These are phyloP conservation scores for Suillus tomentosus DNA, from an alignment of 768 basidiomycete species.

Conservation along the genomic window DNA sequence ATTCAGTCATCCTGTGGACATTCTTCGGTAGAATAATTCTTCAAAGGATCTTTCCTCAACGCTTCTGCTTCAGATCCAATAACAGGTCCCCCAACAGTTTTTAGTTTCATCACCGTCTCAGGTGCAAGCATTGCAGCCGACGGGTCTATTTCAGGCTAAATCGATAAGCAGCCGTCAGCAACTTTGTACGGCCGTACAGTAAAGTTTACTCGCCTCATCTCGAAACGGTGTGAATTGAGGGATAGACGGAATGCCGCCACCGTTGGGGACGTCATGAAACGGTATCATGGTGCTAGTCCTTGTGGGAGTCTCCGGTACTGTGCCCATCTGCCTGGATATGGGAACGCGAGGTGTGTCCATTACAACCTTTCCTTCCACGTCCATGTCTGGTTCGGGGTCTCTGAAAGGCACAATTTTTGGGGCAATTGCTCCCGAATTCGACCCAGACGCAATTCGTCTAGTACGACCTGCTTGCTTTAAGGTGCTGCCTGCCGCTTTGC, in stretches of 20 bases:
- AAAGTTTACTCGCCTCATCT: conserved; percentile 56
- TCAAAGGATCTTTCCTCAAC: conserved; percentile 75
- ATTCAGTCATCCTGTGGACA: conserved; percentile 26
- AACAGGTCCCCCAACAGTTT: conserved; percentile 44
- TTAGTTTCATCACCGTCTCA: conserved; percentile 72
- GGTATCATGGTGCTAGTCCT: conserved; percentile 37
- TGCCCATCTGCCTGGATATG: conserved; percentile 28
- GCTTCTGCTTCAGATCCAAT: conserved; percentile 73
- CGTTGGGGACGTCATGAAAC: conserved; percentile 39
- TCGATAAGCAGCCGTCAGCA: conserved; percentile 12
- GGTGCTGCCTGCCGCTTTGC: conserved; percentile 68
- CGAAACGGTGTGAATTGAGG: conserved; percentile 71
- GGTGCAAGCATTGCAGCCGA: conserved; percentile 36
- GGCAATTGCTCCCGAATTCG: conserved; percentile 33
- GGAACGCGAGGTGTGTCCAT: conserved; percentile 42
- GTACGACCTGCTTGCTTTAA: conserved; percentile 62
- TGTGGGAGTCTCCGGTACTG: conserved; percentile 37
- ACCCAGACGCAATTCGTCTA: conserved; percentile 50
- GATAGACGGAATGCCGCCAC: conserved; percentile 41
- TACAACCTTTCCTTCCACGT: conserved; percentile 21
- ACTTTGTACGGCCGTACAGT: background rate
- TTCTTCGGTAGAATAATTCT: conserved; percentile 58
- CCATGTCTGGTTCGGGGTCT: conserved; percentile 55
- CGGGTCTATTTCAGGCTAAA: conserved; percentile 26
- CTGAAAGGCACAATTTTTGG: conserved; percentile 67